phyloP scores from a whole-genome alignment of 768 basidiomycete species.

The Ramaria sp. region DNA sequence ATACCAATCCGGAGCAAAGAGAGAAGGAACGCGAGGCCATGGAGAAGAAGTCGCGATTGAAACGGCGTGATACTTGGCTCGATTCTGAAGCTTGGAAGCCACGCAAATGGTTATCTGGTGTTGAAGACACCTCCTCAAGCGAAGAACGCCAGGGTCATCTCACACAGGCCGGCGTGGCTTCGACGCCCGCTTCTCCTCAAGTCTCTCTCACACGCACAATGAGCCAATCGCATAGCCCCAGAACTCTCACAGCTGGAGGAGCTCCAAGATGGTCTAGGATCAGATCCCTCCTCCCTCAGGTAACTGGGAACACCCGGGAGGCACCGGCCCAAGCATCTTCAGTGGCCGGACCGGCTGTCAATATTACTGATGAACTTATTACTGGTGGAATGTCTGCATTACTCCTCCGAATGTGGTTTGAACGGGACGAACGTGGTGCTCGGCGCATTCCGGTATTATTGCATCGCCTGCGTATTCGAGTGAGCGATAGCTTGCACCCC shows the following conservation, averaged over 20 bases:
- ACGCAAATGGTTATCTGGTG: slow-evolving; percentile 36
- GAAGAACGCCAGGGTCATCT: slow-evolving; percentile 26
- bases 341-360: slow-evolving; percentile 30
- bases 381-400: slow-evolving; percentile 69
- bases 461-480: slow-evolving; percentile 71
- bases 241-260: slow-evolving; percentile 5
- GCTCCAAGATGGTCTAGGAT: slow-evolving; percentile 51
- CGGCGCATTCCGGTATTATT: slow-evolving; percentile 72
- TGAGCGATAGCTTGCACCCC: slow-evolving; percentile 81
- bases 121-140: slow-evolving; percentile 32
- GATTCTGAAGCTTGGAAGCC: slow-evolving; percentile 32
- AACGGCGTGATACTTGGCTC: slow-evolving; percentile 32
- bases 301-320: slow-evolving; percentile 19
- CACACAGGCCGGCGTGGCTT: not conserved
- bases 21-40: slow-evolving; percentile 29
- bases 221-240: not conserved
- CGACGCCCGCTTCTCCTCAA: not conserved
- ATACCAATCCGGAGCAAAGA: slow-evolving; percentile 21
- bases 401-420: slow-evolving; percentile 76
- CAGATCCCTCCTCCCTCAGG: slow-evolving; percentile 52
- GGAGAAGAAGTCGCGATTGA: slow-evolving; percentile 44
- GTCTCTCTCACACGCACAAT: not conserved
- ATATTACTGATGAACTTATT: slow-evolving; percentile 76
- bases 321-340: not conserved
- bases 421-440: slow-evolving; percentile 76